Evolutionary conservation across 2,329 filamentous ascomycete species (phyloP).

Genomic region (Thelonectria blattea): DNA sequence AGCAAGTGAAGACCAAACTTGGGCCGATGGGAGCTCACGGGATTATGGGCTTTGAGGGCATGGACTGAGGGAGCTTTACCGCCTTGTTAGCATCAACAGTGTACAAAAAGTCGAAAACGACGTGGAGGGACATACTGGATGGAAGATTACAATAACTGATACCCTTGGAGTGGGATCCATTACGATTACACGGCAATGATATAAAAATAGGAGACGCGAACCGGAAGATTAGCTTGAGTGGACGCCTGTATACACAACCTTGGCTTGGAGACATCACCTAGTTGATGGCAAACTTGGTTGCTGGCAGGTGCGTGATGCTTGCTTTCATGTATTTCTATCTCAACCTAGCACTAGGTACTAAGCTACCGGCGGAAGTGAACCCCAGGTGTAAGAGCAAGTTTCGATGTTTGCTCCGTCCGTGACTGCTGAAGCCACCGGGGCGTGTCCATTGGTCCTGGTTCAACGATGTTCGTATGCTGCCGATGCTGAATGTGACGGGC

Average conservation of each 20-base stretch:
- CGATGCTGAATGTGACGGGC: background rate
- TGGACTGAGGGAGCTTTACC: slow-evolving; percentile 51
- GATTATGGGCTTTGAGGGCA: slow-evolving; percentile 55
- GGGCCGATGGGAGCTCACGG: slow-evolving; percentile 59
- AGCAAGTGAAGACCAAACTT: slow-evolving; percentile 49
- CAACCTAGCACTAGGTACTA: background rate
- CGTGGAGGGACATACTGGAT: background rate
- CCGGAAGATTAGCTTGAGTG: background rate
- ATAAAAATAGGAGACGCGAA: background rate
- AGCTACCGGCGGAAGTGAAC: background rate
- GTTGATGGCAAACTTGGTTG: background rate
- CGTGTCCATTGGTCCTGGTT: background rate
- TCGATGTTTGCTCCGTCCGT: background rate
- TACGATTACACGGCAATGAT: background rate
- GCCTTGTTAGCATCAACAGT: background rate
- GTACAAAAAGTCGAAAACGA: slow-evolving; percentile 4
- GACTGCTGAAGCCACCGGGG: background rate
- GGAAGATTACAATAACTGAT: background rate
- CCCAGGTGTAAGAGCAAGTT: background rate
- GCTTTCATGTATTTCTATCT: background rate
- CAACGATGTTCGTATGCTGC: background rate
- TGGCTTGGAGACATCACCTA: background rate
- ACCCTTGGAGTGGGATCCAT: background rate
- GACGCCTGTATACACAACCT: background rate
- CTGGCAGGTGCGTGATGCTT: background rate